phyloP scores from a whole-genome alignment of 78 protist species.

The Speleostelium caveatum region DNA sequence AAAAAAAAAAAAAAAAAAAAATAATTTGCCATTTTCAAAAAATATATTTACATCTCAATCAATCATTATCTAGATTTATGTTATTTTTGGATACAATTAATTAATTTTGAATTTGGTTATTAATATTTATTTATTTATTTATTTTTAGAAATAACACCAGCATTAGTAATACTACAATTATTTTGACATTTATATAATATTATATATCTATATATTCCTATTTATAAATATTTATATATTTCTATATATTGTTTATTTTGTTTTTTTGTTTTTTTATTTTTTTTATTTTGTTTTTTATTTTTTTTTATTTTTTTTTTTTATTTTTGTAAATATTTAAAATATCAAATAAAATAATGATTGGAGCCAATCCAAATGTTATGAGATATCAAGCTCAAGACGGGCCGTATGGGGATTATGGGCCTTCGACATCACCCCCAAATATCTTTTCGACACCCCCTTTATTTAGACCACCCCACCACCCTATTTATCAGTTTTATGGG shows the following conservation, averaged over 20 bases:
- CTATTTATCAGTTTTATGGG: neutral
- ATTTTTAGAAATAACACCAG: too few relatives aligned
- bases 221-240: too few relatives aligned
- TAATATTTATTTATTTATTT: neutral
- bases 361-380: neutral
- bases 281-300: too few relatives aligned
- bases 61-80: too few relatives aligned
- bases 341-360: neutral
- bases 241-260: too few relatives aligned
- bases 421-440: neutral
- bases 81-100: neutral
- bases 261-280: too few relatives aligned
- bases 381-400: neutral
- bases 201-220: too few relatives aligned
- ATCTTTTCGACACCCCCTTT: neutral
- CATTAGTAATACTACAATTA: too few relatives aligned
- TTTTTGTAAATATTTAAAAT: too few relatives aligned
- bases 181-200: too few relatives aligned
- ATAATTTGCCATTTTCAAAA: slow-evolving; percentile 11
- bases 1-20: neutral
- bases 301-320: too few relatives aligned
- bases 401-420: neutral
- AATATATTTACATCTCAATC: neutral
- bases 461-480: neutral
- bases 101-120: too few relatives aligned